These are phyloP conservation scores for Paecilomyces variotii DNA, from an alignment of 2,329 filamentous ascomycete genomes.

Conservation along the genomic window DNA sequence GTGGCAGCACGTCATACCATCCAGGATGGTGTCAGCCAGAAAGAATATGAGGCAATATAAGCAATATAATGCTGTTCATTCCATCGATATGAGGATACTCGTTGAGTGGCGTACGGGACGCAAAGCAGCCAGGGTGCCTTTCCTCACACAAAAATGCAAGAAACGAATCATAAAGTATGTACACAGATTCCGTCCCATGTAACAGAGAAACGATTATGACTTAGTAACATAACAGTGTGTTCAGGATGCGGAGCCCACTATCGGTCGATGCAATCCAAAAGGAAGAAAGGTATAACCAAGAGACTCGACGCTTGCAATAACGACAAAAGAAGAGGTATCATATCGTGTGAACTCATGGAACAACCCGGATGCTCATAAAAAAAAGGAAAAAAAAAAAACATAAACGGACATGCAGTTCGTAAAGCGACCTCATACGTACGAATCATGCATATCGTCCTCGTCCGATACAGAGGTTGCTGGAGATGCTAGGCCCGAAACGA, in stretches of 20 bases:
- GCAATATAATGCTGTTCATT: background rate
- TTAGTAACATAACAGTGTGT: background rate
- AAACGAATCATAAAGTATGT: background rate
- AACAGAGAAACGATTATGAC: background rate
- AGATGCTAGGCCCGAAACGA: conserved; percentile 29
- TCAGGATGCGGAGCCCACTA: background rate
- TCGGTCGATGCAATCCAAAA: background rate
- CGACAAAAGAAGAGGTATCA: background rate
- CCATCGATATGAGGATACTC: background rate
- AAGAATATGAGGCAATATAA: background rate
- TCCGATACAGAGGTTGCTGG: conserved; percentile 27
- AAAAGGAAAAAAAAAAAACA: background rate
- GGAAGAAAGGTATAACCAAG: background rate
- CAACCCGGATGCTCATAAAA: background rate
- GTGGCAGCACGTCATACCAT: background rate
- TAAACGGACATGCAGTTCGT: background rate
- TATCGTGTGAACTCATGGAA: background rate
- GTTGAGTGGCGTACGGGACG: background rate
- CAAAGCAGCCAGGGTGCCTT: background rate
- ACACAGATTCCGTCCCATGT: background rate
- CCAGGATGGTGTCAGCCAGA: background rate
- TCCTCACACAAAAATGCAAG: background rate
- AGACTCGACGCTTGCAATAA: background rate
- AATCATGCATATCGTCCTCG: conserved; percentile 23
- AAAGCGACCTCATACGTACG: background rate